Percentiles rank a stretch among this genome's conserved stretches.
phyloP scores from a whole-genome alignment of 176 grass and related monocot species.

The Carex kokanica region DNA sequence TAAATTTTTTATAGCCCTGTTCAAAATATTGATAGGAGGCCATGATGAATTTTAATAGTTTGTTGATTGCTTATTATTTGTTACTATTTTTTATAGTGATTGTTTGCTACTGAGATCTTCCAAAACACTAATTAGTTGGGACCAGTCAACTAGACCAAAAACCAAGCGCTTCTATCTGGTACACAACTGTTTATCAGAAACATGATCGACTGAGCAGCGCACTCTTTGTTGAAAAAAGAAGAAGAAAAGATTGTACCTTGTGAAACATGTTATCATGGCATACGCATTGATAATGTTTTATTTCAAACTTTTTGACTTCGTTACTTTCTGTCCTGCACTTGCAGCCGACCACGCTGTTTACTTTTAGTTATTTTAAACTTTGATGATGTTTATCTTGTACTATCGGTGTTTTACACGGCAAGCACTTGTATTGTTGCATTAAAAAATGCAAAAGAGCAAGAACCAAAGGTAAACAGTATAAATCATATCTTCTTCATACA shows the following conservation, averaged over 20 bases:
- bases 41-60: background rate
- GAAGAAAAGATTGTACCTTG: background rate
- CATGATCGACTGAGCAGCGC: background rate
- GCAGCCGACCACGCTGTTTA: background rate
- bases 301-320: background rate
- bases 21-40: background rate
- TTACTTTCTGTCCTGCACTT: background rate
- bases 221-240: background rate
- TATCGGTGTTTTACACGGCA: background rate
- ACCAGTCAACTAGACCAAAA: background rate
- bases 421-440: background rate
- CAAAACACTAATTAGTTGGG: background rate
- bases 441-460: background rate
- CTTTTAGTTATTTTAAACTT: background rate
- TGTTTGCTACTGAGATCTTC: background rate
- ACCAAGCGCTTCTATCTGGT: background rate
- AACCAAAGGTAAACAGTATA: conserved; percentile 11
- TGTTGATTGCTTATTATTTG: background rate
- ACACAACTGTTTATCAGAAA: background rate
- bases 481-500: conserved; percentile 23
- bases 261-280: background rate
- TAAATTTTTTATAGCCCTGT: background rate
- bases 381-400: background rate
- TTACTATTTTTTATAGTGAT: background rate
- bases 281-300: background rate